These are phyloP conservation scores for Schizonepeta tenuifolia DNA, from an alignment of 257 asterid species.

Conservation along the genomic window DNA sequence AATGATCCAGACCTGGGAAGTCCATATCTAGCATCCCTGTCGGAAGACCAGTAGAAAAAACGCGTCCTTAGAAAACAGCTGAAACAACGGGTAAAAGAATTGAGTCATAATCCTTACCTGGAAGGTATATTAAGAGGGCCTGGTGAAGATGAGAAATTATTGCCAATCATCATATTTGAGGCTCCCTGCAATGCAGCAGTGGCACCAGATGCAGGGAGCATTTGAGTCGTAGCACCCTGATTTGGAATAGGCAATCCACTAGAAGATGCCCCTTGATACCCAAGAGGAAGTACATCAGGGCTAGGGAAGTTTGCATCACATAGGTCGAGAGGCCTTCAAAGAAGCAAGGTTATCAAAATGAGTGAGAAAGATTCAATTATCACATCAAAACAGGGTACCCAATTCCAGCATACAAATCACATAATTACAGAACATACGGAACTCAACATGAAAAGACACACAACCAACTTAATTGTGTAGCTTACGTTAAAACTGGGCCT, in stretches of 20 bases:
- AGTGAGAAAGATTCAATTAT: slow-evolving; percentile 12
- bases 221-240: slow-evolving; percentile 52
- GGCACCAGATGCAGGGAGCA: slow-evolving; percentile 59
- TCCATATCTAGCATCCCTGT: slow-evolving; percentile 72
- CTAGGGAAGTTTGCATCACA: slow-evolving; percentile 62
- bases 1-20: slow-evolving; percentile 67
- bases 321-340: slow-evolving; percentile 86
- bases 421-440: slow-evolving; percentile 4
- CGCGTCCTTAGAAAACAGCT: slow-evolving; percentile 1
- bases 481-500: slow-evolving; percentile 83
- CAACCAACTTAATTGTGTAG: slow-evolving; percentile 28
- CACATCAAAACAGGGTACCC: slow-evolving; percentile 10
- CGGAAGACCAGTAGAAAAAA: slow-evolving; percentile 22
- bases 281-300: slow-evolving; percentile 62
- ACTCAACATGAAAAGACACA: slow-evolving; percentile 2
- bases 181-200: slow-evolving; percentile 65
- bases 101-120: slow-evolving; percentile 57
- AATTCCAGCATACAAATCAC: slow-evolving; percentile 26
- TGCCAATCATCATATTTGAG: slow-evolving; percentile 64
- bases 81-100: slow-evolving; percentile 9
- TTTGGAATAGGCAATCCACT: slow-evolving; percentile 59
- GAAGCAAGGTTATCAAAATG: slow-evolving; percentile 29
- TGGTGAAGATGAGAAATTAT: slow-evolving; percentile 61
- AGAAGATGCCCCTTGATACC: slow-evolving; percentile 74
- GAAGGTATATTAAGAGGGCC: slow-evolving; percentile 58